These are phyloP conservation scores for Colletotrichum horii DNA, from an alignment of 2,329 filamentous ascomycete genomes.

Conservation along the genomic window DNA sequence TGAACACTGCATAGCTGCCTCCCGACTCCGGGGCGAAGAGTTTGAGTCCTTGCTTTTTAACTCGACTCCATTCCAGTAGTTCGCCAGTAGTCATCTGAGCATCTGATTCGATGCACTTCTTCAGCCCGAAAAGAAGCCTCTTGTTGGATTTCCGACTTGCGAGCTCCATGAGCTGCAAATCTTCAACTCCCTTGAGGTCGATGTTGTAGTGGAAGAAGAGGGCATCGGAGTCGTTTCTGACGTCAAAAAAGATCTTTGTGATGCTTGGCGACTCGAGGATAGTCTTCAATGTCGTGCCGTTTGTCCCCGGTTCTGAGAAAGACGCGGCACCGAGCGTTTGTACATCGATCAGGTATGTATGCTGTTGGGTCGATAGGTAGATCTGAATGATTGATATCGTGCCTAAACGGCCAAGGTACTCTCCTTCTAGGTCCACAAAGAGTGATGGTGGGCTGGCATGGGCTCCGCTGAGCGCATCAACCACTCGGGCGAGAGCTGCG, in stretches of 20 bases:
- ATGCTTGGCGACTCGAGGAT: slow-evolving; percentile 50
- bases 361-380: slow-evolving; percentile 31
- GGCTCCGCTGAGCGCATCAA: slow-evolving; percentile 25
- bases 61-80: slow-evolving; percentile 28
- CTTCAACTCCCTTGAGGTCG: slow-evolving; percentile 46
- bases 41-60: slow-evolving; percentile 39
- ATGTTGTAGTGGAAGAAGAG: slow-evolving; percentile 52
- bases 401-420: slow-evolving; percentile 45
- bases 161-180: slow-evolving; percentile 63
- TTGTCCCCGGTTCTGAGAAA: slow-evolving; percentile 24
- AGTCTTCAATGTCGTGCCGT: slow-evolving; percentile 30
- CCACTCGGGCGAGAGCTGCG: slow-evolving; percentile 8
- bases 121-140: slow-evolving; percentile 27
- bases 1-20: slow-evolving; percentile 52
- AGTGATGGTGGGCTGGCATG: slow-evolving; percentile 37
- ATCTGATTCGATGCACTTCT: slow-evolving; percentile 35
- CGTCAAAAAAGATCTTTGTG: slow-evolving; percentile 62
- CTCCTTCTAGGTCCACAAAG: slow-evolving; percentile 55
- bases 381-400: slow-evolving; percentile 50
- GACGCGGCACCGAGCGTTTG: slow-evolving; percentile 36
- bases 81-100: slow-evolving; percentile 15
- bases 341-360: slow-evolving; percentile 51
- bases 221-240: slow-evolving; percentile 63
- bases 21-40: slow-evolving; percentile 47
- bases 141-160: slow-evolving; percentile 29